A percentile compares a stretch with the other conserved stretches of the same genome.
phyloP scores from a whole-genome alignment of 2,329 filamentous ascomycete species.

The Magnaporthales sp. region DNA sequence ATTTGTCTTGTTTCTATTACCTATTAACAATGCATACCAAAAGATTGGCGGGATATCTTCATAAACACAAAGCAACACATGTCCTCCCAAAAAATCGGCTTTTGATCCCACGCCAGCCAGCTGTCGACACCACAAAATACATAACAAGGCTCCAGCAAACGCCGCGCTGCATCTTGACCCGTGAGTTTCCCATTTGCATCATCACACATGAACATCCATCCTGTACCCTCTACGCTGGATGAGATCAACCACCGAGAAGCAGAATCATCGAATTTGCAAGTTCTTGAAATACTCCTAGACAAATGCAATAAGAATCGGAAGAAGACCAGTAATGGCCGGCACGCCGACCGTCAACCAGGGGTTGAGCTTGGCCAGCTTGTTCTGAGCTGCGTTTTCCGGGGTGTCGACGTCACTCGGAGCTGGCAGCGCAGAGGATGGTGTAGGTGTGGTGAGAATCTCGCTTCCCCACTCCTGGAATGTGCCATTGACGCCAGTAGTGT shows the following conservation, averaged over 20 bases:
- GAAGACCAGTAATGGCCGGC: not conserved
- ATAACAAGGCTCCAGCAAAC: not conserved
- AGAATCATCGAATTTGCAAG: not conserved
- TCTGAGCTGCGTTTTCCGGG: not conserved
- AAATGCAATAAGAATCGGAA: not conserved
- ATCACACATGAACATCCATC: not conserved
- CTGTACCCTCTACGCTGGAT: not conserved
- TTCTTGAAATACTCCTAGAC: not conserved
- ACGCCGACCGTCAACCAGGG: not conserved
- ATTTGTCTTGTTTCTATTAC: not conserved
- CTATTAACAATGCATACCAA: constrained; percentile 1
- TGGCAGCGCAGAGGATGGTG: not conserved
- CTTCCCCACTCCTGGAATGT: constrained; percentile 4
- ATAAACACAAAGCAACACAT: not conserved
- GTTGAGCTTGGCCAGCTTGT: not conserved
- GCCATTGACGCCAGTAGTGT: constrained; percentile 3
- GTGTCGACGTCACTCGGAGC: not conserved
- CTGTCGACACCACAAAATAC: not conserved
- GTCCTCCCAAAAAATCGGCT: not conserved
- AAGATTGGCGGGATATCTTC: constrained; percentile 1
- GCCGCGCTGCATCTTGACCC: not conserved
- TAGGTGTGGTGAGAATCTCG: constrained; percentile 2
- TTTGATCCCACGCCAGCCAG: not conserved
- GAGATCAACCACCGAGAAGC: not conserved
- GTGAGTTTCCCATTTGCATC: not conserved